phyloP scores from a whole-genome alignment of 2,329 filamentous ascomycete genomes.

The Ilyonectria destructans region DNA sequence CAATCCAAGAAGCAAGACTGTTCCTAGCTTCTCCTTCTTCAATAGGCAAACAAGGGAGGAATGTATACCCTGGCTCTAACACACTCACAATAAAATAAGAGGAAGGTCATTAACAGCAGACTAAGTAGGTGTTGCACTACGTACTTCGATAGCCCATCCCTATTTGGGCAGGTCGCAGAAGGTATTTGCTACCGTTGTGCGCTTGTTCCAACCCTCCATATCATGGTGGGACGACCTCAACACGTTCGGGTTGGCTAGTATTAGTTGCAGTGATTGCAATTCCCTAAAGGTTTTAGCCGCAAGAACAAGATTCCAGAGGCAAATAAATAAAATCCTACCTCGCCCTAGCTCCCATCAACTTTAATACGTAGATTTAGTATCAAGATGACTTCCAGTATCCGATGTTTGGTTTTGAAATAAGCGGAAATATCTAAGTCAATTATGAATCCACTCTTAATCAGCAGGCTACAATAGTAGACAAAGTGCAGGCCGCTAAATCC shows the following conservation, averaged over 20 bases:
- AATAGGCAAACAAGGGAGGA: no score
- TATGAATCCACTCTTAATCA: no score
- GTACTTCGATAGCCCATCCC: constrained; percentile 5
- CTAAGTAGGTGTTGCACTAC: neutral
- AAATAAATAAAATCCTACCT: neutral
- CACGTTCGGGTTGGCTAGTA: constrained; percentile 1
- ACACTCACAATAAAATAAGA: constrained; percentile 8
- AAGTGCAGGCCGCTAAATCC: no score
- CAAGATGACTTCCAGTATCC: no score
- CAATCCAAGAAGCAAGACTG: neutral
- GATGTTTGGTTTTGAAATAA: no score
- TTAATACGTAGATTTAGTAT: neutral
- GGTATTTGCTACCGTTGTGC: neutral
- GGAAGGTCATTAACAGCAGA: neutral
- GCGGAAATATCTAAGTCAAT: no score
- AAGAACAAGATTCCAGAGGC: neutral
- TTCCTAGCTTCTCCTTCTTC: no score
- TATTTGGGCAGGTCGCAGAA: constrained; percentile 26
- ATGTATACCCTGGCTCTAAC: constrained; percentile 10
- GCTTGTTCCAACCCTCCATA: constrained; percentile 21
- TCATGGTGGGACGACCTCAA: constrained; percentile 24
- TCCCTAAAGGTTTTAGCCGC: constrained; percentile 7
- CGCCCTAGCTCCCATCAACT: constrained; percentile 7
- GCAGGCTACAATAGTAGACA: no score
- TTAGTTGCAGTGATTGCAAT: constrained; percentile 7